Evolutionary conservation across 495 filamentous ascomycete species (phyloP), one percentile per base, ranked within the genome.

Genomic region (Xylaria sp.): DNA sequence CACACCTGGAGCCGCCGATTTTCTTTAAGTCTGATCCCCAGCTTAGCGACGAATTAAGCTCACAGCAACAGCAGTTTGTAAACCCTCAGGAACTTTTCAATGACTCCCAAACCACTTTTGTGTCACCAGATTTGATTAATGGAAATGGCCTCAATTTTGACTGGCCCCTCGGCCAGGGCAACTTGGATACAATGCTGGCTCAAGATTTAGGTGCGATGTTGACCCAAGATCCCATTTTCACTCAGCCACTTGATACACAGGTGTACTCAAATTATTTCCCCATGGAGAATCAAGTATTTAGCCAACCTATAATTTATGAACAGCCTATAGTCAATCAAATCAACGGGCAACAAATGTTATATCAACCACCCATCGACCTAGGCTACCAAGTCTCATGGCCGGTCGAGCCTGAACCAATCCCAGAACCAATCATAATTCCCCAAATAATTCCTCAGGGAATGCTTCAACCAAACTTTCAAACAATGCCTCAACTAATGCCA

Each of bases 321-420:
- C 59, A 62, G 12, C 37, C 11, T 19, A 6, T n/a, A n/a, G 24
- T 17, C 17, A 44, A 15, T 41, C 65, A 21, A 15, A 68, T 44
- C 65, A 17, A 44, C 11, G 15, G 21, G 12, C 65, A 57, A 52
- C 65, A 67, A 67, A 50, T 40, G 31, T 5, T 50, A 1, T 17
- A 57, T 57, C 31, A 53, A 8, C 66, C 21, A 26, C 40, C 52
- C 52, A 29, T 31, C 15, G 24, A 33, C n/a, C 64, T 14, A 31
- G 35, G 21, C 17, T 63, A 43, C 40, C 62, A 50, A 41, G 26
- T 33, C 43, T 4, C 62, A 21, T 50, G 62, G 62, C 31, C 44
- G 14, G 12, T 43, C 29, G 17, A 35, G 37, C 21, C 15, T 37
- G 21, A 7, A 12, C 24, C 50, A 55, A 1, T 41, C 40, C 1